Base-by-base conservation (phyloP, 192 early-diverging fungal genomes). In the Chytriomyces sp. region DNA sequence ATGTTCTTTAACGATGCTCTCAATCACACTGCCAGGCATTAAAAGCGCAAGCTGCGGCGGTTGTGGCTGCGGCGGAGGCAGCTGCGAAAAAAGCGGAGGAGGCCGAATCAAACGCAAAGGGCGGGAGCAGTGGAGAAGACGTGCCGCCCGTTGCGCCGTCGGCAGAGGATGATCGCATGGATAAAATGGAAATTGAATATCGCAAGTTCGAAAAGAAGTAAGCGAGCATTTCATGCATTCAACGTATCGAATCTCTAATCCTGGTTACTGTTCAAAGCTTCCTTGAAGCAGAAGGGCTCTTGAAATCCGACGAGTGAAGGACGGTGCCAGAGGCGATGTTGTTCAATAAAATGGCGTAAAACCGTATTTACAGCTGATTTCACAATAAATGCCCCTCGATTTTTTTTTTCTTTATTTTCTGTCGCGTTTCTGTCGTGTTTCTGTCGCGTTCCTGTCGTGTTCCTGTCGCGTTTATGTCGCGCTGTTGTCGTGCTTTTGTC, bases 141-240 rank as follows among this genome's bases (percentile, higher is more conserved):
- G 71, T 2, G 11, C 28, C 45, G 20, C 28, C 20, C 26, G 13
- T 10, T 45, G 64, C 23, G 18, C 13, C 18, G 18, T 24, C 62
- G 7, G 18, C 45, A 61, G 35, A 71, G 44, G 75, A 82, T 6
- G 84, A 85, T 13, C 60, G 79, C 6, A 76, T 80, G 53, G 81
- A 81, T 45, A 80, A 81, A 65, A 35, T 48, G 11, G 84, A 85
- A 62, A 2, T 20, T 59, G 84, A 85, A 63, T 85, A 82, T 66
- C 64, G 64, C 28, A 81, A 81, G 47, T 77, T 85, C 44, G 84
- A 85, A 67, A 23, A 65, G 8, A 82, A 62, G 78, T 84, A 62
- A 61, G 72, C 50, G 0, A 35, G 35, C 35, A 35, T 35, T 35
- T 35, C 35, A 35, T 35, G 35, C 35, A 35, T 35, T 35, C 35